Base-by-base conservation (phyloP, 2,329 filamentous ascomycete species). In the Fulvia fulva region DNA sequence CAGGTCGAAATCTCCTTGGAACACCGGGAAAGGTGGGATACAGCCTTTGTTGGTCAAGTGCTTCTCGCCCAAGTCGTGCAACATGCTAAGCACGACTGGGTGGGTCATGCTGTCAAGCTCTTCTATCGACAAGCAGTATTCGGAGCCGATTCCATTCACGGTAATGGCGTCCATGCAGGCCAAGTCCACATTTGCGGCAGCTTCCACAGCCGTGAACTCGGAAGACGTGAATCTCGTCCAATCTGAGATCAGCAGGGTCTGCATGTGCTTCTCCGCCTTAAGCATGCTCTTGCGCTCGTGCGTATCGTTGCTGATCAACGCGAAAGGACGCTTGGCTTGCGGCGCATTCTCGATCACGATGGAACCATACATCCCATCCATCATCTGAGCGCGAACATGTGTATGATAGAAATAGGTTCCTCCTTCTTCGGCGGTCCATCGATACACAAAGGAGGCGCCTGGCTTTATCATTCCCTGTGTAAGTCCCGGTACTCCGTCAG, bases 111-210 rank as follows among this genome's bases (percentile, higher is more conserved):
- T 65, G 28, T 75, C 70, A 5, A 84, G 74, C 41, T 80, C 73
- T 4, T 75, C 74, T 5, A 73, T 70, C 0, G 76, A 68, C 43
- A 80, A 74, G 66, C 84, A 87, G 50, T 79, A 71, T 0, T 83
- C 79, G 1, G 76, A 74, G 2, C 54, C 55, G 3, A 59, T 37
- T 5, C 85, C 85, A 58, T 88, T 87, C 52, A 87, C 76, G 11
- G 87, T 71, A 14, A 88, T 73, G 0, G 83, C 80, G 65, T 87
- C 84, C 61, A 83, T 82, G 72, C 85, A 87, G 0, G 77, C 75
- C 22, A 76, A 75, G 55, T 83, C 81, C 8, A 83, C 71, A 4
- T 76, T 76, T 1, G 80, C 73, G 0, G 70, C 74, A 0, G 74
- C 32, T 2, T 79, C 76, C 16, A 81, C 74, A 3, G 80, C 73